Conservation (phyloP, 345 rosid genomes). For the Brassica rapa region DNA sequence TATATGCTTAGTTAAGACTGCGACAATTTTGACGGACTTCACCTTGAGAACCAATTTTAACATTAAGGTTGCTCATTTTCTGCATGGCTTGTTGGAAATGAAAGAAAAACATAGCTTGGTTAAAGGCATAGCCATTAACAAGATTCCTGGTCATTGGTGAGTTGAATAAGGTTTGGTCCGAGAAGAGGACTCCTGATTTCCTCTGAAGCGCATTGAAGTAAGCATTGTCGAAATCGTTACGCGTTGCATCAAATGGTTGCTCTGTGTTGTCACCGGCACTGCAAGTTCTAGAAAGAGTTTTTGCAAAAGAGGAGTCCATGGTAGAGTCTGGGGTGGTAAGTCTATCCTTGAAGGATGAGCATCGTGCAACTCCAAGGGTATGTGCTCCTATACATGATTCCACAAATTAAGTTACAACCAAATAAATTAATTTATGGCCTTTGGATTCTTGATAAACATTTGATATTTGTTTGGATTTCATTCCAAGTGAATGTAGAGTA, state of each 20-base stretch:
- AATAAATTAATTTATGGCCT: not conserved
- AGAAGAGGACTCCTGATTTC: conserved; percentile 73
- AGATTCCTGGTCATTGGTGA: conserved; percentile 49
- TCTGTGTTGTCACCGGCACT: conserved; percentile 69
- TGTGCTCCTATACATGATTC: conserved; percentile 72
- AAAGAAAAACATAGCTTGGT: conserved; percentile 82
- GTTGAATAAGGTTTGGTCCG: conserved; percentile 69
- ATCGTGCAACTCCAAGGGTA: conserved; percentile 88
- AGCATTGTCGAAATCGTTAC: conserved; percentile 63
- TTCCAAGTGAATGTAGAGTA: not conserved
- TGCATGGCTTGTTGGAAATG: conserved; percentile 88
- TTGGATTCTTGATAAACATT: not conserved
- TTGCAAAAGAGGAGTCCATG: conserved; percentile 57
- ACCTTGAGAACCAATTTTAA: conserved; percentile 68
- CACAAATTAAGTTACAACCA: conserved; percentile 44
- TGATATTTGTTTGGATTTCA: not conserved
- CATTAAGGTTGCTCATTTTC: conserved; percentile 78
- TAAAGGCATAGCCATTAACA: conserved; percentile 69
- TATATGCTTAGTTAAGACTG: conserved; percentile 48
- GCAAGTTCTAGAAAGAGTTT: conserved; percentile 62
- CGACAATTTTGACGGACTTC: conserved; percentile 70
- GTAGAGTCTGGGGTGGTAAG: conserved; percentile 55
- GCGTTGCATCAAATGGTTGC: conserved; percentile 70
- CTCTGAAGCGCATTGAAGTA: conserved; percentile 63
- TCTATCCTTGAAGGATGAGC: conserved; percentile 78